Percentiles rank a stretch among this genome's conserved stretches.
Conservation (phyloP, 2,329 filamentous ascomycete genomes). For the Alternaria sp. region DNA sequence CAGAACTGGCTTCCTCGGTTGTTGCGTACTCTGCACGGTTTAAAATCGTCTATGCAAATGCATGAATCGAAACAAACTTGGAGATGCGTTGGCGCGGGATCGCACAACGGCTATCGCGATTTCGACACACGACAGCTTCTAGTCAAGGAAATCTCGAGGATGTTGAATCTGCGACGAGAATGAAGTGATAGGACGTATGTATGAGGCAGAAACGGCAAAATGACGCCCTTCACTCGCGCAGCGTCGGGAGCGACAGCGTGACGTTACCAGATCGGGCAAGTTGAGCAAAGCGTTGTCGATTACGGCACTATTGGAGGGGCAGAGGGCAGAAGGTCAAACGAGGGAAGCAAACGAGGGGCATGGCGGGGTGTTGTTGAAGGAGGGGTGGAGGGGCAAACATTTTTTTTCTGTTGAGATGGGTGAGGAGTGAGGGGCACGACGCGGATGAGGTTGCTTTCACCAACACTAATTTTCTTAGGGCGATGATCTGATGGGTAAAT, state of each 20-base stretch:
- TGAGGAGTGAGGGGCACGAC: background rate
- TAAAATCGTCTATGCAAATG: background rate
- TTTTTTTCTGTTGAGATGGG: background rate
- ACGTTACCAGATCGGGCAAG: background rate
- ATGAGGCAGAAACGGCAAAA: background rate
- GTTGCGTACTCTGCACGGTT: background rate
- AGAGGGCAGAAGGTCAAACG: background rate
- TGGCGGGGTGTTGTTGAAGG: background rate
- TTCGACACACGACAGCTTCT: background rate
- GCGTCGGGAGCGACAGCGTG: background rate
- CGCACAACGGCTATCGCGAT: background rate
- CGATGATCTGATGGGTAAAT: too few relatives aligned
- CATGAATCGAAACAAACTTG: background rate
- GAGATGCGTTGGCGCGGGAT: background rate
- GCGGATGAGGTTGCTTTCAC: background rate
- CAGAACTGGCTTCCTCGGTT: background rate
- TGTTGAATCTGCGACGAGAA: background rate
- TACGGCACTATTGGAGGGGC: constrained; percentile 1
- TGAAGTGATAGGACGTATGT: background rate
- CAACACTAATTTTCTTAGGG: background rate
- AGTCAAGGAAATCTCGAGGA: background rate
- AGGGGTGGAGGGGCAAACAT: constrained; percentile 1
- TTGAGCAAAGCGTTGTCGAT: background rate
- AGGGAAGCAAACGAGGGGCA: background rate
- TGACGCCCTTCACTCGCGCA: background rate